Percentiles rank a stretch among this genome's conserved stretches.
These are phyloP conservation scores for Penicillium salamii DNA, from an alignment of 495 filamentous ascomycete genomes.

Conservation along the genomic window DNA sequence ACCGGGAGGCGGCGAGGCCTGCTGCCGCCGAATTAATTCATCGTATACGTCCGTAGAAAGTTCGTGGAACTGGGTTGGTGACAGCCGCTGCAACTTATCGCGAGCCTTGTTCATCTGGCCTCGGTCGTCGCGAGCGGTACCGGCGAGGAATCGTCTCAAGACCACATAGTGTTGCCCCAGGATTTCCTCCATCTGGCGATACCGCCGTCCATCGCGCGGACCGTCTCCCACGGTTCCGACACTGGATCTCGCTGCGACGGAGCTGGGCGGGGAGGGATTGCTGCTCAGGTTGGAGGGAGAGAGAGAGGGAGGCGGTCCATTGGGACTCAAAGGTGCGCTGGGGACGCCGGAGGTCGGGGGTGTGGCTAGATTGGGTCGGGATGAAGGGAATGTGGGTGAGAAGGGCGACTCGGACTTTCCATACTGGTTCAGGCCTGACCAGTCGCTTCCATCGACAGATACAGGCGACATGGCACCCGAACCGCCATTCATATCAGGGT, in stretches of 20 bases:
- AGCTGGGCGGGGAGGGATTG: conserved; percentile 80
- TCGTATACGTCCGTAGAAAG: conserved; percentile 97
- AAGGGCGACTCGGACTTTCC: conserved; percentile 56
- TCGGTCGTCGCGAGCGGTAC: conserved; percentile 69
- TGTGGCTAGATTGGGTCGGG: conserved; percentile 63
- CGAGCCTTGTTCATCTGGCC: conserved; percentile 80
- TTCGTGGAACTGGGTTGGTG: conserved; percentile 91
- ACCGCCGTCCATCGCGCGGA: conserved; percentile 52
- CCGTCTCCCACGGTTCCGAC: conserved; percentile 63
- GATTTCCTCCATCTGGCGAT: conserved; percentile 60
- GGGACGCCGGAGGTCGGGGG: conserved; percentile 68
- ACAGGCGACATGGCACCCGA: conserved; percentile 76
- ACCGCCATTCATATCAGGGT: conserved; percentile 54
- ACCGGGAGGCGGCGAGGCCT: conserved; percentile 54
- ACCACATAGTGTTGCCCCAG: conserved; percentile 79
- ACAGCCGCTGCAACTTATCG: conserved; percentile 88
- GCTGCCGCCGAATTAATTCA: conserved; percentile 83
- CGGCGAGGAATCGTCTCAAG: conserved; percentile 70
- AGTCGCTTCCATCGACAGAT: conserved; percentile 81
- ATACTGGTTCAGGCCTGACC: conserved; percentile 78
- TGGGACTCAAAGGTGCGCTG: conserved; percentile 51
- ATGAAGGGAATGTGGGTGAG: conserved; percentile 47
- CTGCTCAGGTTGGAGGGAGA: conserved; percentile 46
- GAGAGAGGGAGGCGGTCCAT: conserved; percentile 35
- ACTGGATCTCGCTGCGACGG: conserved; percentile 73